Conservation (phyloP, 179 eudicot genomes). For the Gypsophila paniculata region DNA sequence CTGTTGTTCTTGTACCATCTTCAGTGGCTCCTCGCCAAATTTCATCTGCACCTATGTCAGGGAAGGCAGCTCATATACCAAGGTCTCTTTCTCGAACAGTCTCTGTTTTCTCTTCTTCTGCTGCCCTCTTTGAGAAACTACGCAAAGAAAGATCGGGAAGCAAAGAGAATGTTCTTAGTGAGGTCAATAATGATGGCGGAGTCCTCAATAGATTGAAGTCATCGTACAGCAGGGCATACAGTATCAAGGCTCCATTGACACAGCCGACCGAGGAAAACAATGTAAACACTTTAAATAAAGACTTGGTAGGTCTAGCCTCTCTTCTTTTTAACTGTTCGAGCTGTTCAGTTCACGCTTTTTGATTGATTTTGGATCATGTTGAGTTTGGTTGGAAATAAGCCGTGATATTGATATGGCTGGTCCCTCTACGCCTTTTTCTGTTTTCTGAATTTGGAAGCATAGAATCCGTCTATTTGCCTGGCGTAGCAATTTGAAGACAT, state of each 20-base stretch:
- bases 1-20: constrained; percentile 79
- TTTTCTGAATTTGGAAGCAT: background rate
- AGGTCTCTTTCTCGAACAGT: constrained; percentile 90
- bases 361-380: background rate
- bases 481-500: background rate
- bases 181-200: constrained; percentile 42
- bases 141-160: constrained; percentile 47
- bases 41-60: constrained; percentile 30
- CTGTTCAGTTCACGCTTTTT: background rate
- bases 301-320: constrained; percentile 41
- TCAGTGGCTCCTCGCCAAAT: constrained; percentile 52
- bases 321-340: background rate
- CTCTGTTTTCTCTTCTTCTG: constrained; percentile 76
- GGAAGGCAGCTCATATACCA: constrained; percentile 43
- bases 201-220: constrained; percentile 66
- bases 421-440: background rate
- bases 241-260: constrained; percentile 36
- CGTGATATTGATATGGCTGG: background rate
- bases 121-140: constrained; percentile 70
- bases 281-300: constrained; percentile 31
- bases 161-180: constrained; percentile 41
- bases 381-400: constrained; percentile 10
- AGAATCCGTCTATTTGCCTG: background rate
- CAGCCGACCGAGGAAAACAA: constrained; percentile 34
- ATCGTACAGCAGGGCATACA: constrained; percentile 60